Percentiles rank a stretch among this genome's conserved stretches.
Conservation (phyloP, 495 filamentous ascomycete species). For the Penicillium waksmanii region DNA sequence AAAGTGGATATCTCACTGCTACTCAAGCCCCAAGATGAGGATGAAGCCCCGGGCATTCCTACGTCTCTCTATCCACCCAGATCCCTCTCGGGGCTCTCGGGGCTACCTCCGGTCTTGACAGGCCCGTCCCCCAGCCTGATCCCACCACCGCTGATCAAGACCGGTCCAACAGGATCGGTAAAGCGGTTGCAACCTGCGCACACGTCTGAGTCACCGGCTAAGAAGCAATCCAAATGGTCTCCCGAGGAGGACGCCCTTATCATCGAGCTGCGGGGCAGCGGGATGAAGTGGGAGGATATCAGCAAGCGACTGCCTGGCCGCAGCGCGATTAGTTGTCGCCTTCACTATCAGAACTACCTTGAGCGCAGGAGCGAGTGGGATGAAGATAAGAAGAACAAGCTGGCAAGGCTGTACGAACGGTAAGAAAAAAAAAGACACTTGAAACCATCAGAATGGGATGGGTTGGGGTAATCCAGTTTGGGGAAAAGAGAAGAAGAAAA, state of each 20-base stretch:
- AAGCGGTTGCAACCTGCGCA: constrained; percentile 57
- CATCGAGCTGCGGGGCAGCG: constrained; percentile 82
- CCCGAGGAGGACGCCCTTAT: constrained; percentile 87
- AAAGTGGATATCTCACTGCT: constrained; percentile 90
- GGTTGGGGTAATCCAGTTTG: too few relatives aligned
- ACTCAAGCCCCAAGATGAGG: constrained; percentile 78
- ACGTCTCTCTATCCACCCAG: constrained; percentile 53
- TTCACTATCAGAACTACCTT: constrained; percentile 97
- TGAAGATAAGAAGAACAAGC: constrained; percentile 95
- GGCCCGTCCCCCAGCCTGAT: constrained; percentile 33
- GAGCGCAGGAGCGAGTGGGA: constrained; percentile 92
- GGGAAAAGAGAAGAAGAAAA: neutral
- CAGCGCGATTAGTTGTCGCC: constrained; percentile 87
- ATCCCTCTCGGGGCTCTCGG: constrained; percentile 51
- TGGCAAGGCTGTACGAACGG: constrained; percentile 94
- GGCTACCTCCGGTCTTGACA: constrained; percentile 38
- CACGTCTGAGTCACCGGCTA: constrained; percentile 73
- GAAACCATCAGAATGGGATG: neutral
- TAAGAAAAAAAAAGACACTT: constrained; percentile 46
- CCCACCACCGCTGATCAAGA: constrained; percentile 38
- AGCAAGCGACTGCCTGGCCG: constrained; percentile 85
- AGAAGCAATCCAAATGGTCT: constrained; percentile 97
- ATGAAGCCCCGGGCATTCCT: constrained; percentile 64
- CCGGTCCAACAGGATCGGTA: constrained; percentile 38
- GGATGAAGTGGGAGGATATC: constrained; percentile 99